Evolutionary conservation across 257 asterid genomes (phyloP).

Genomic region (Solanum piurae): DNA sequence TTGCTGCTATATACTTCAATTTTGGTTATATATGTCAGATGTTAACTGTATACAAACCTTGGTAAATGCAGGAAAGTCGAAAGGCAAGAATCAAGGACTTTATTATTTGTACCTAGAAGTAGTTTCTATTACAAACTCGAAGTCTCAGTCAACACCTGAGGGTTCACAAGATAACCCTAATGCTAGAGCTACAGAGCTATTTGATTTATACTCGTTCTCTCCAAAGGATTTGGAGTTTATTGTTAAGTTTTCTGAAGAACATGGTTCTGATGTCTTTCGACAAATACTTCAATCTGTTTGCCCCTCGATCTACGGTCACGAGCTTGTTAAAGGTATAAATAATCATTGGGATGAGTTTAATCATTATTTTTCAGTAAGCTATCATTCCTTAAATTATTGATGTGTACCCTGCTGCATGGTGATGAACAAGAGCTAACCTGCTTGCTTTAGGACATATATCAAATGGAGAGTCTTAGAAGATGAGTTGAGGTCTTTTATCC

Average conservation of each 20-base stretch:
- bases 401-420: not conserved
- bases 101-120: constrained; percentile 78
- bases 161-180: constrained; percentile 36
- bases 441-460: not conserved
- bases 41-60: not conserved
- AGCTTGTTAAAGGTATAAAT: constrained; percentile 83
- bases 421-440: not conserved
- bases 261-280: constrained; percentile 68
- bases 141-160: constrained; percentile 56
- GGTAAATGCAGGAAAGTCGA: constrained; percentile 67
- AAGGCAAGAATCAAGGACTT: constrained; percentile 73
- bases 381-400: not conserved
- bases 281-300: constrained; percentile 85
- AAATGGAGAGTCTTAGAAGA: not conserved
- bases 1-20: not conserved
- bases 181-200: constrained; percentile 42
- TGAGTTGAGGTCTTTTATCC: not conserved
- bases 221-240: constrained; percentile 86
- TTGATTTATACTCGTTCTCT: constrained; percentile 70
- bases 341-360: not conserved
- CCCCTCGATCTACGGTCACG: constrained; percentile 96
- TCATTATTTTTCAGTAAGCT: not conserved
- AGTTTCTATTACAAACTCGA: constrained; percentile 69
- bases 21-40: not conserved
- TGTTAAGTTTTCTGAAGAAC: constrained; percentile 82